phyloP scores from a whole-genome alignment of 305 asterid genomes.

The Rubia peregrina region DNA sequence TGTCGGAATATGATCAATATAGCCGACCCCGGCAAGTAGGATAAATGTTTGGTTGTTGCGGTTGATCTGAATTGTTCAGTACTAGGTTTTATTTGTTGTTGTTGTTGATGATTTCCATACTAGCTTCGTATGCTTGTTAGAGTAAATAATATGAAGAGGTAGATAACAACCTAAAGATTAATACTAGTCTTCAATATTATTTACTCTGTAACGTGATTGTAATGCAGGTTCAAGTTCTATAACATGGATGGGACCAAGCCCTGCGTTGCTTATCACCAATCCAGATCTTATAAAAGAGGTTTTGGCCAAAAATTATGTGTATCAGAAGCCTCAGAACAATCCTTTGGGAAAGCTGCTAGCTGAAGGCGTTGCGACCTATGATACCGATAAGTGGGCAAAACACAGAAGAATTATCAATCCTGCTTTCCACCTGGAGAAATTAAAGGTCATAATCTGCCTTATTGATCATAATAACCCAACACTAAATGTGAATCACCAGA shows the following conservation, averaged over 20 bases:
- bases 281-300: conserved; percentile 42
- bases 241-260: conserved; percentile 44
- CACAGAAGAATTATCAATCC: conserved; percentile 44
- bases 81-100: no score
- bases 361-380: conserved; percentile 32
- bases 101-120: no score
- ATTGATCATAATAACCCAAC: not conserved
- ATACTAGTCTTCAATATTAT: no score
- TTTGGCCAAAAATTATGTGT: conserved; percentile 31
- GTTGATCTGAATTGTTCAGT: no score
- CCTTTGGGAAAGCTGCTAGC: conserved; percentile 33
- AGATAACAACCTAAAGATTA: no score
- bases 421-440: conserved; percentile 46
- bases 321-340: conserved; percentile 24
- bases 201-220: no score
- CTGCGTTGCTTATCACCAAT: conserved; percentile 28
- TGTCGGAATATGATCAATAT: no score
- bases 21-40: no score
- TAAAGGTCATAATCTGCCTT: conserved; percentile 31
- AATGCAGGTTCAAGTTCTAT: conserved; percentile 33
- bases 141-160: no score
- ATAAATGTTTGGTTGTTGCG: no score
- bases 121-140: no score
- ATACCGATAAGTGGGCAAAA: conserved; percentile 45
- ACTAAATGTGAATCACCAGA: not conserved